Evolutionary conservation across 2,329 filamentous ascomycete genomes (phyloP).

Genomic region (Diaporthe capsici): DNA sequence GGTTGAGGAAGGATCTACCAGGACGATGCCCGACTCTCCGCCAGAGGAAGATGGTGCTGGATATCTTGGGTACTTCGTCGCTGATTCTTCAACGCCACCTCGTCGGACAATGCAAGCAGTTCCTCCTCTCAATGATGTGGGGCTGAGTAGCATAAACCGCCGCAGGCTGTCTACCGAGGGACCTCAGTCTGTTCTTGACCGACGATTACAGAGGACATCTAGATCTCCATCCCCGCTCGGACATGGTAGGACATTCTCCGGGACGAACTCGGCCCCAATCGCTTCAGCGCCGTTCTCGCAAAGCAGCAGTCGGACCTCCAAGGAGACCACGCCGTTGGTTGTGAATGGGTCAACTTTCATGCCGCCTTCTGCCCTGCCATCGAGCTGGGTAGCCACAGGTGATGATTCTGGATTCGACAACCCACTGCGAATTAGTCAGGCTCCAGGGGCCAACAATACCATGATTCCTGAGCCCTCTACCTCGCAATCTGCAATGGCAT

Average conservation of each 20-base stretch:
- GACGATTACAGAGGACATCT: slow-evolving; percentile 66
- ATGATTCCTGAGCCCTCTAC: slow-evolving; percentile 44
- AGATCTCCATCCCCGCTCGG: slow-evolving; percentile 70
- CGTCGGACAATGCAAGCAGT: slow-evolving; percentile 54
- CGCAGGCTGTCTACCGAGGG: slow-evolving; percentile 67
- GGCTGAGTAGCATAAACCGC: slow-evolving; percentile 56
- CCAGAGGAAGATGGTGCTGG: slow-evolving; percentile 62
- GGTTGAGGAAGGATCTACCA: slow-evolving; percentile 60
- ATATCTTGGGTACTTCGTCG: slow-evolving; percentile 56
- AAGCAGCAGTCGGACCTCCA: slow-evolving; percentile 49
- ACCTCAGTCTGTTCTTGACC: slow-evolving; percentile 67
- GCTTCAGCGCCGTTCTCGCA: slow-evolving; percentile 56
- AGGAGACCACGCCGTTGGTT: slow-evolving; percentile 55
- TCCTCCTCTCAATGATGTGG: slow-evolving; percentile 63
- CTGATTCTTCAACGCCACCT: slow-evolving; percentile 48
- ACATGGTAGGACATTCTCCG: slow-evolving; percentile 62
- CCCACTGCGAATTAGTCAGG: slow-evolving; percentile 55
- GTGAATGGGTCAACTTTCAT: slow-evolving; percentile 58
- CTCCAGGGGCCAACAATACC: slow-evolving; percentile 44
- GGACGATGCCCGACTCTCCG: slow-evolving; percentile 59
- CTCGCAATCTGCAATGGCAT: slow-evolving; percentile 43
- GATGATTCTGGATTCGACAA: slow-evolving; percentile 54
- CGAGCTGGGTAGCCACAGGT: slow-evolving; percentile 48
- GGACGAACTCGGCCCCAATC: slow-evolving; percentile 57
- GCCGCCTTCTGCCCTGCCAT: slow-evolving; percentile 45